A percentile compares a stretch with the other conserved stretches of the same genome.
These are phyloP conservation scores for Stephanodiscus triporus DNA, from an alignment of 108 stramenopile genomes.

Conservation along the genomic window DNA sequence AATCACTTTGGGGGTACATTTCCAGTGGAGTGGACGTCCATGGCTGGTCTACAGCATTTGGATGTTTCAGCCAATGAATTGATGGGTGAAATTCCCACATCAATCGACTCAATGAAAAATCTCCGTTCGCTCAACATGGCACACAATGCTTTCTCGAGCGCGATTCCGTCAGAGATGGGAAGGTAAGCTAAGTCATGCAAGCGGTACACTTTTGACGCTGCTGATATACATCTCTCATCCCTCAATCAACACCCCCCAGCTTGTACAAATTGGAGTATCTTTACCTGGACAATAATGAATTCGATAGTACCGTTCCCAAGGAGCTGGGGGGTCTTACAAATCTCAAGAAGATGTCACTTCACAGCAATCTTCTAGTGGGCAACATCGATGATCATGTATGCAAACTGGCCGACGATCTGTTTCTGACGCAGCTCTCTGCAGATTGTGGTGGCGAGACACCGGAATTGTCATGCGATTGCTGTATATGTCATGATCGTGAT, in stretches of 20 bases:
- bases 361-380: conserved; percentile 43
- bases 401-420: conserved; percentile 38
- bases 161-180: conserved; percentile 66
- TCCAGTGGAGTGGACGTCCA: conserved; percentile 26
- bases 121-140: conserved; percentile 48
- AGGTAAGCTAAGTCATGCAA: conserved; percentile 3
- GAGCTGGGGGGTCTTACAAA: conserved; percentile 47
- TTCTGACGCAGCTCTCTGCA: conserved; percentile 35
- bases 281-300: conserved; percentile 46
- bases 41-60: conserved; percentile 29
- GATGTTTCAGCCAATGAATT: conserved; percentile 44
- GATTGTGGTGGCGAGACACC: conserved; percentile 48
- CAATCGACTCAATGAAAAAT: conserved; percentile 35
- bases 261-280: conserved; percentile 52
- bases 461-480: conserved; percentile 38
- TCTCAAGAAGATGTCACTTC: conserved; percentile 35
- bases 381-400: conserved; percentile 25
- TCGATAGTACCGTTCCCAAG: conserved; percentile 35
- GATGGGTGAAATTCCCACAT: conserved; percentile 36
- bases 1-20: conserved; percentile 40
- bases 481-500: conserved; percentile 41
- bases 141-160: conserved; percentile 52
- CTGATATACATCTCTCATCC: background rate
- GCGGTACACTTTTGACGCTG: background rate
- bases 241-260: background rate